Conservation (phyloP, 73 alveolate genomes). For the Stentor roeselii region DNA sequence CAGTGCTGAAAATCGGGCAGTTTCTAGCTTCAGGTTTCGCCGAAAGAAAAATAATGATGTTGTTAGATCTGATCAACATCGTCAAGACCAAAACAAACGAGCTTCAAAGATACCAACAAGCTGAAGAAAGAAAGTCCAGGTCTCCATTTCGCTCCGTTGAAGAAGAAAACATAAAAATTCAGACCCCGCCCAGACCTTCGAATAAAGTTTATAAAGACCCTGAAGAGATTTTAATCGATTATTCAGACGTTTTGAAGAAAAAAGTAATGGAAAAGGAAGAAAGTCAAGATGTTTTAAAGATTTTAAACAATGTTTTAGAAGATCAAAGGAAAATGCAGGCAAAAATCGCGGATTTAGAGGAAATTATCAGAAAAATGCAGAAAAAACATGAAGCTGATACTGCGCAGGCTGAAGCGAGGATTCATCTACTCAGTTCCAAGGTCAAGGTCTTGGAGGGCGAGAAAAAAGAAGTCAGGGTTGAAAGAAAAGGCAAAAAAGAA, state of each 20-base stretch:
- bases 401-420: background rate
- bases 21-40: slow-evolving; percentile 51
- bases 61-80: slow-evolving; percentile 36
- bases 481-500: background rate
- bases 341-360: background rate
- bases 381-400: background rate
- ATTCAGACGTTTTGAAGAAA: background rate
- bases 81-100: slow-evolving; percentile 33
- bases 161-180: background rate
- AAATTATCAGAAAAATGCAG: background rate
- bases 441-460: background rate
- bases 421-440: background rate
- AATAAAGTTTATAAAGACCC: background rate
- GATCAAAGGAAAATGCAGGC: background rate
- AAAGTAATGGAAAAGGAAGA: background rate
- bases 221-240: background rate
- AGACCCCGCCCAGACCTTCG: background rate
- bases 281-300: background rate
- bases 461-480: background rate
- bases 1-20: slow-evolving; percentile 36
- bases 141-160: slow-evolving; percentile 12
- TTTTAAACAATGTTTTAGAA: background rate
- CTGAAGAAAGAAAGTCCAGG: slow-evolving; percentile 4
- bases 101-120: background rate
- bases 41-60: slow-evolving; percentile 44